Evolutionary conservation across 352 stramenopile genomes (phyloP), one percentile per base, ranked within the genome.

Genomic region (Phytophthora megakarya): DNA sequence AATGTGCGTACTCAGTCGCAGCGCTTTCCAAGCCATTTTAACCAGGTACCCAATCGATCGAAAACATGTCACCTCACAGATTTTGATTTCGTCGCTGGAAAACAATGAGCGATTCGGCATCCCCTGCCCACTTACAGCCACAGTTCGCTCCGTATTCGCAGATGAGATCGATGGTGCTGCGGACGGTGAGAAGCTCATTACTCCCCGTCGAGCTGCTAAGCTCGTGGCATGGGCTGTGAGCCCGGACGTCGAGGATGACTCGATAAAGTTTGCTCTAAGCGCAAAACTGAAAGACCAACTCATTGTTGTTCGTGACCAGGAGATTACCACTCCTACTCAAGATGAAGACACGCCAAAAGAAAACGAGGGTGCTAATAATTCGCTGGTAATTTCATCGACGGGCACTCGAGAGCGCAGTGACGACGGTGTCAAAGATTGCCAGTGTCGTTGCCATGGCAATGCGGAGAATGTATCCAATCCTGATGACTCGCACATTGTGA

Each of bases 1-100:
- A 42, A 81, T 84, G 70, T 80, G 76, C 11, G 72, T 84, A 11
- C 59, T 84, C 26, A 59, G 55, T 32, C 68, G 73, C 35, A 54
- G 50, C 0, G 53, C 61, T 3, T 84, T 84, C 37, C 70, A 80
- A 28, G 48, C 32, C 0, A 57, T 82, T 9, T 38, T 84, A 21
- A 55, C 48, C 22, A 54, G 70, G 11, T 75, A 76, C 26, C 65
- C 69, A 1, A 52, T 60, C 0, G 73, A 84, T 22, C 67, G 67
- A 5, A 63, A 68, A 22, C 64, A 66, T 18, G 70, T 81, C 7
- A 66, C 79, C 18, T 47, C 46, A 9, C 66, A 75, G 39, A 78
- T 81, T 35, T 57, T 81, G 40, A 67, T 70, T 5, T 57, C 60
- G 22, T 63, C 71, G n/a, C 58, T 80, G 2, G 54, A 56, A 47